phyloP scores from a whole-genome alignment of 1,139 yeast species.

The Magnusiomyces paraingens region DNA sequence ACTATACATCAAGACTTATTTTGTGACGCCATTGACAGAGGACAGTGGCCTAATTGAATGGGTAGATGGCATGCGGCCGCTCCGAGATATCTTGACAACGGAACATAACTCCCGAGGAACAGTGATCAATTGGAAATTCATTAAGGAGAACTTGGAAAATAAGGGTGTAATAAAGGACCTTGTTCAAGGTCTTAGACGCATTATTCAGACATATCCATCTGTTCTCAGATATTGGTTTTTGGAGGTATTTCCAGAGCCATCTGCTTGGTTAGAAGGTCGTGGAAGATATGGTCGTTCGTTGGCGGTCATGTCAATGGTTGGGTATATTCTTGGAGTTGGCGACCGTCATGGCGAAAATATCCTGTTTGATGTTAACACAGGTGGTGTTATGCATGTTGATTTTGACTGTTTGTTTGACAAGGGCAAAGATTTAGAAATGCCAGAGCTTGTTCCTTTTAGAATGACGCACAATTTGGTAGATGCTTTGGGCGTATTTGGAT shows the following conservation, averaged over 20 bases:
- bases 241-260: slow-evolving; percentile 84
- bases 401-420: slow-evolving; percentile 92
- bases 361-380: slow-evolving; percentile 63
- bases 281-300: slow-evolving; percentile 68
- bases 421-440: slow-evolving; percentile 55
- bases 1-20: slow-evolving; percentile 69
- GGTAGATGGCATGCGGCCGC: slow-evolving; percentile 78
- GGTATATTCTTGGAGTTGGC: slow-evolving; percentile 71
- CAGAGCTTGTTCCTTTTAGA: slow-evolving; percentile 93
- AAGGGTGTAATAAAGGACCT: not conserved
- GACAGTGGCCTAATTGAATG: slow-evolving; percentile 89
- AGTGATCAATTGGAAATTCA: slow-evolving; percentile 27
- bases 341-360: slow-evolving; percentile 96
- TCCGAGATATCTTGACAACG: slow-evolving; percentile 57
- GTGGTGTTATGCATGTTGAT: slow-evolving; percentile 86
- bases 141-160: slow-evolving; percentile 2
- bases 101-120: slow-evolving; percentile 37
- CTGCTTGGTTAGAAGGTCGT: slow-evolving; percentile 78
- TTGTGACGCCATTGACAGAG: slow-evolving; percentile 84
- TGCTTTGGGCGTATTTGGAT: slow-evolving; percentile 85
- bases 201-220: slow-evolving; percentile 48
- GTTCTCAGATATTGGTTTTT: slow-evolving; percentile 83
- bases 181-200: not conserved
- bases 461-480: slow-evolving; percentile 83
- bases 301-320: slow-evolving; percentile 98